Base-by-base conservation (phyloP, 2,329 filamentous ascomycete species). In the Cordyceps tenuipes region DNA sequence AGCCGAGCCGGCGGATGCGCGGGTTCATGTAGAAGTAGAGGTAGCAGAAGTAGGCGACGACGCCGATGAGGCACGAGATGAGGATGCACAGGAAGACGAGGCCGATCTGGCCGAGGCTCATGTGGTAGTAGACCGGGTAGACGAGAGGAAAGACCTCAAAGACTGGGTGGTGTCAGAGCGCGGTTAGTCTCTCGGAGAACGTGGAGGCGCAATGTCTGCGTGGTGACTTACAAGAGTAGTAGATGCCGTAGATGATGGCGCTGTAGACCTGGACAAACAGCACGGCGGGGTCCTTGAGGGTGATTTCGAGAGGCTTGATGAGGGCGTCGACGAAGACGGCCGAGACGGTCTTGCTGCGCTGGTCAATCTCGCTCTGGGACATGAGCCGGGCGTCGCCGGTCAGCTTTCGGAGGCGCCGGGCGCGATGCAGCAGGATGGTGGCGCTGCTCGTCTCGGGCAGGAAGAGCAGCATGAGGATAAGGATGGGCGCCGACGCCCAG, bases 131-230 rank as follows among this genome's bases (percentile, higher is more conserved):
- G 44, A 76, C 76, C 2, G 78, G 76, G 68, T 85, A 88, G 59
- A 87, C 83, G 15, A 86, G 73, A 4, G 84, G 84, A 69, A 88
- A 87, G n/a, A 81, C 81, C 66, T 87, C 84, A 67, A 88, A 88
- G 70, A 75, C 71, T 73, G n/a, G n/a, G n/a, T n/a, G n/a, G n/a
- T n/a, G n/a, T n/a, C n/a, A n/a, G n/a, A n/a, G n/a, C n/a, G n/a
- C n/a, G n/a, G n/a, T 51, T 15, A 59, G 63, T 67, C 29, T 62
- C n/a, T 67, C 57, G 12, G 17, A 12, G 10, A 47, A 47, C 19
- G 21, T 5, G 5, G 23, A 7, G 15, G 4, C 21, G 2, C 13
- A 17, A 43, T 17, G n/a, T 21, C 5, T 36, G 17, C 23, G 72
- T 4, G 23, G 23, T 80, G 44, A 63, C 70, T 68, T 66, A 71